A percentile compares a stretch with the other conserved stretches of the same genome.
phyloP scores from a whole-genome alignment of 2,329 filamentous ascomycete genomes.

The Fusarium citri region DNA sequence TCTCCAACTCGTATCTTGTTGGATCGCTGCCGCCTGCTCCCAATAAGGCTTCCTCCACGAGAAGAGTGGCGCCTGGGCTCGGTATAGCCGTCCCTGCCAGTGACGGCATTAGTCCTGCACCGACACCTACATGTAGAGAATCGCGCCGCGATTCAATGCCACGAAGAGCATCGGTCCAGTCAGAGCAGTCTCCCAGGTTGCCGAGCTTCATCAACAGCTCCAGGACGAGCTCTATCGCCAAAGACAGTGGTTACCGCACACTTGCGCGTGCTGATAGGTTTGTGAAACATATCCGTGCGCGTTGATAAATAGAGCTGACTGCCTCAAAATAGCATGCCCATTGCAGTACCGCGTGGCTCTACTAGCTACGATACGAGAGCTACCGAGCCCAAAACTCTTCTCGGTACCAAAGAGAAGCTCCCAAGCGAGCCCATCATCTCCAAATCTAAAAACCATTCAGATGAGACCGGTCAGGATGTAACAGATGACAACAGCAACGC shows the following conservation, averaged over 20 bases:
- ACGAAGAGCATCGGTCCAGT: slow-evolving; percentile 35
- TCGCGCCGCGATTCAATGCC: slow-evolving; percentile 30
- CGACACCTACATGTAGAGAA: slow-evolving; percentile 32
- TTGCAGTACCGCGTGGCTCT: slow-evolving; percentile 26
- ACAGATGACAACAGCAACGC: slow-evolving; percentile 39
- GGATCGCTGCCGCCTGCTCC: slow-evolving; percentile 42
- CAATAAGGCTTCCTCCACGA: slow-evolving; percentile 28
- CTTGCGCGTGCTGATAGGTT: slow-evolving; percentile 42
- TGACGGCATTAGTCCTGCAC: slow-evolving; percentile 22
- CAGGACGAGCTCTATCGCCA: slow-evolving; percentile 29
- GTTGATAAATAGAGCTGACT: slow-evolving; percentile 37
- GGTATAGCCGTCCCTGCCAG: slow-evolving; percentile 36
- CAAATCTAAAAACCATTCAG: slow-evolving; percentile 24
- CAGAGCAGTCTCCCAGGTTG: slow-evolving; percentile 34
- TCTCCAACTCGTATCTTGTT: slow-evolving; percentile 50
- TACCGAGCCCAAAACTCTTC: slow-evolving; percentile 31
- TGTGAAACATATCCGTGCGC: slow-evolving; percentile 20
- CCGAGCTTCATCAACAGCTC: slow-evolving; percentile 28
- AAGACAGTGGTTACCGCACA: slow-evolving; percentile 28
- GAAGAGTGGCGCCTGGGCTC: slow-evolving; percentile 26
- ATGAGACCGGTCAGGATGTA: slow-evolving; percentile 35
- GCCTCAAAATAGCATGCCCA: slow-evolving; percentile 31
- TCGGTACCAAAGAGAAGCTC: slow-evolving; percentile 27
- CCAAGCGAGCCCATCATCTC: slow-evolving; percentile 28
- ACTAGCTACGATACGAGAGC: slow-evolving; percentile 35